Conservation (phyloP, 345 rosid species). For the Viola odorata region DNA sequence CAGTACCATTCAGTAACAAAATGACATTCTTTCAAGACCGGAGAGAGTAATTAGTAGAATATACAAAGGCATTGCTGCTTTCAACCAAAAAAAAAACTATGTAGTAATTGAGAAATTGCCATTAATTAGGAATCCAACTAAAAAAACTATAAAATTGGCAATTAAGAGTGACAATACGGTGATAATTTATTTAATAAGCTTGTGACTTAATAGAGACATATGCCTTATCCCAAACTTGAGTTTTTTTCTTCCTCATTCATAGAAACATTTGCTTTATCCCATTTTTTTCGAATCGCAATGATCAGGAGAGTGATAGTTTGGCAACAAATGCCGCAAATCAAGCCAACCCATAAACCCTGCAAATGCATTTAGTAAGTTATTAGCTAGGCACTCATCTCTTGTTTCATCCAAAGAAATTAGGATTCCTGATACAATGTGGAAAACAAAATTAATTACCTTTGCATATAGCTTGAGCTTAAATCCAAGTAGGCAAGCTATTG, state of each 20-base stretch:
- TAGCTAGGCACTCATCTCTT: not conserved
- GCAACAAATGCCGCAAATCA: constrained; percentile 50
- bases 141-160: no score
- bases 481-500: constrained; percentile 41
- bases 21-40: no score
- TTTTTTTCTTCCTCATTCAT: not conserved
- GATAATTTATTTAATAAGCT: no score
- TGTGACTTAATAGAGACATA: no score
- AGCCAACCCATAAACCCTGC: constrained; percentile 76
- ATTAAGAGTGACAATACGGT: no score
- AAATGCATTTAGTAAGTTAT: not conserved
- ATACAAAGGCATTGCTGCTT: no score
- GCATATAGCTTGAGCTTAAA: constrained; percentile 45
- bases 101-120: no score
- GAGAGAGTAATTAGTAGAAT: no score
- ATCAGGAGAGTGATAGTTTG: constrained; percentile 41
- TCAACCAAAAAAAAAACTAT: no score
- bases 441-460: constrained; percentile 30
- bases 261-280: constrained; percentile 33
- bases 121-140: no score
- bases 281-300: constrained; percentile 39
- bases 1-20: no score
- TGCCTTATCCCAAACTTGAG: no score
- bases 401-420: not conserved
- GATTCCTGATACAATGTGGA: not conserved